Conservation (phyloP, 164 flowering plant species). For the Hamamelis virginiana region DNA sequence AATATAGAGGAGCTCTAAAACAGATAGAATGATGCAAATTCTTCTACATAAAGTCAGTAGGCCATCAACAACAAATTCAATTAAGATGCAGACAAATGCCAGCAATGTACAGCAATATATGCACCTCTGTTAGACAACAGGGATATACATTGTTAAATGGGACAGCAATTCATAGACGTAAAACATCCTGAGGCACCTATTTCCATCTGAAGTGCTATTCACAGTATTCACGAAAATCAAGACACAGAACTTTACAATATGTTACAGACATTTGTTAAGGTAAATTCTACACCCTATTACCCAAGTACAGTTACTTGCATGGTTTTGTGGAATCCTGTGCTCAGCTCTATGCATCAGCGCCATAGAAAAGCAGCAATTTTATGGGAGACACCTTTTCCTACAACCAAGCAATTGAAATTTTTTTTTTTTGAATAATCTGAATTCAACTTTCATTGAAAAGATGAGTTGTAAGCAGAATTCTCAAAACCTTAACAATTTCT, state of each 20-base stretch:
- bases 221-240: neutral
- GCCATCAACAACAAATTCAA: neutral
- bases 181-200: neutral
- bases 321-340: neutral
- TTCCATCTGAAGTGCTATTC: constrained; percentile 1
- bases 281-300: constrained; percentile 1
- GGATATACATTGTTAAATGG: neutral
- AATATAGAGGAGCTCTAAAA: neutral
- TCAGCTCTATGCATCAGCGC: constrained; percentile 17
- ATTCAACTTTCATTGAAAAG: neutral
- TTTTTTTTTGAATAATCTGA: too few relatives aligned
- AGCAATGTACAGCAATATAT: constrained; percentile 11
- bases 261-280: neutral
- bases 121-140: constrained; percentile 3
- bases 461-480: neutral
- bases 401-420: constrained; percentile 13
- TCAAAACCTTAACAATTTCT: constrained; percentile 51
- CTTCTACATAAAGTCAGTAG: neutral
- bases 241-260: constrained; percentile 7
- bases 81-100: constrained; percentile 14
- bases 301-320: neutral
- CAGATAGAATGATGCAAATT: neutral
- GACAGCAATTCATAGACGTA: constrained; percentile 11
- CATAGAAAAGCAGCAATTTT: constrained; percentile 58
- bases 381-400: constrained; percentile 51